Evolutionary conservation across 192 early-diverging fungal genomes (phyloP).

Genomic region (Glomus cerebriforme): DNA sequence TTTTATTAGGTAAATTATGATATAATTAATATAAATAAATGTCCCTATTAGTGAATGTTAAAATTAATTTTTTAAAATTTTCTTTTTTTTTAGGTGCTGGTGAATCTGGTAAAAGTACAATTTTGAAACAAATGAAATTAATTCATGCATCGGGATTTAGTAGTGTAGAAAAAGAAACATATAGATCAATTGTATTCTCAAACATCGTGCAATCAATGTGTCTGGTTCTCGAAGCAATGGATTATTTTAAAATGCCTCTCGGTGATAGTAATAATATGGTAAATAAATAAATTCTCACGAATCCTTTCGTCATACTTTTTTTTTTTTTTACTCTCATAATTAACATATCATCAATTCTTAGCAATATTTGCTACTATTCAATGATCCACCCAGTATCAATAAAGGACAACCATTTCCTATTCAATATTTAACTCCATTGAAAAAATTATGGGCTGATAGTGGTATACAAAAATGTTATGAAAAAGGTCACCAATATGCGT

Average conservation of each 20-base stretch:
- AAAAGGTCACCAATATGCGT: slow-evolving; percentile 85
- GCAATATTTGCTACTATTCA: slow-evolving; percentile 68
- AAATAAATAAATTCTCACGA: background rate
- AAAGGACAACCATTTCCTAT: slow-evolving; percentile 82
- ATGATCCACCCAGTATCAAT: slow-evolving; percentile 80
- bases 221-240: slow-evolving; percentile 94
- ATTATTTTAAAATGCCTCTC: slow-evolving; percentile 75
- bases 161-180: slow-evolving; percentile 83
- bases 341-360: slow-evolving; percentile 34
- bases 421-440: slow-evolving; percentile 77
- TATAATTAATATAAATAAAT: background rate
- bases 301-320: background rate
- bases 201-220: slow-evolving; percentile 96
- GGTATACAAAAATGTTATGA: slow-evolving; percentile 82
- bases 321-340: background rate
- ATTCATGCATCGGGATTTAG: slow-evolving; percentile 95
- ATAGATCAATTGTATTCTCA: slow-evolving; percentile 93
- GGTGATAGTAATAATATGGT: slow-evolving; percentile 61
- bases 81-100: slow-evolving; percentile 70
- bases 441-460: slow-evolving; percentile 80
- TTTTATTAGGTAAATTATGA: slow-evolving; percentile 1
- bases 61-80: background rate
- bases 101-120: slow-evolving; percentile 96
- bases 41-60: background rate
- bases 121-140: slow-evolving; percentile 97